A percentile compares a stretch with the other conserved stretches of the same genome.
Evolutionary conservation across 75 land plant genomes (phyloP).

Genomic region (Selaginella moellendorffii): DNA sequence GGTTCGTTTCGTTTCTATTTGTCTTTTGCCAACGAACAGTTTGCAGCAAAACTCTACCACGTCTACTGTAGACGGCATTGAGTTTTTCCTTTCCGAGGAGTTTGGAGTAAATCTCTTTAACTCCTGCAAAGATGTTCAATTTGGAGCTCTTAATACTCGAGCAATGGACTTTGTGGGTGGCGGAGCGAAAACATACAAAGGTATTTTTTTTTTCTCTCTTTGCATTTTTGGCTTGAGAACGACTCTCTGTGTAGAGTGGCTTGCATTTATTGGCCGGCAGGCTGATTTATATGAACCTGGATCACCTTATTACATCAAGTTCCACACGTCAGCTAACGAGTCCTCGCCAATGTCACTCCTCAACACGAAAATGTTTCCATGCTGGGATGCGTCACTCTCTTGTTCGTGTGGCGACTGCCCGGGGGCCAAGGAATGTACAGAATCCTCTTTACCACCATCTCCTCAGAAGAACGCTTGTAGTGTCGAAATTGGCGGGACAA

Average conservation of each 20-base stretch:
- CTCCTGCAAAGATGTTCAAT: conserved; percentile 96
- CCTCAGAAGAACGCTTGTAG: conserved; percentile 36
- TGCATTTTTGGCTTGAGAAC: background rate
- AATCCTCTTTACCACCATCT: conserved; percentile 31
- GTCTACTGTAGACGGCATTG: conserved; percentile 59
- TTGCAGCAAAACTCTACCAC: conserved; percentile 33
- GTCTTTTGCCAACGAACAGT: too few species aligned
- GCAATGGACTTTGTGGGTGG: conserved; percentile 82
- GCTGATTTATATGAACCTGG: conserved; percentile 50
- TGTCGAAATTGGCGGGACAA: conserved; percentile 41
- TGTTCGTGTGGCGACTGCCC: conserved; percentile 99
- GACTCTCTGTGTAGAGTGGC: conserved; percentile 52
- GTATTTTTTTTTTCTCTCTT: conserved; percentile 17
- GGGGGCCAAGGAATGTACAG: conserved; percentile 44
- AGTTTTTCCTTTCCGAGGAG: conserved; percentile 48
- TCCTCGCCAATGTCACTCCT: conserved; percentile 55
- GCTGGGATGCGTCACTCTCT: conserved; percentile 63
- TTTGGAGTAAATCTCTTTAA: conserved; percentile 58
- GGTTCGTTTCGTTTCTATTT: conserved; percentile 28
- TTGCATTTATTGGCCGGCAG: conserved; percentile 58
- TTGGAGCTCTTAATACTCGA: conserved; percentile 83
- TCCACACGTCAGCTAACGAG: conserved; percentile 19
- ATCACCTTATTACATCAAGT: conserved; percentile 67
- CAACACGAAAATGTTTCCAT: conserved; percentile 53
- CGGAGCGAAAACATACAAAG: conserved; percentile 71